Base-by-base conservation (phyloP, 2,329 filamentous ascomycete species). In the Cladosporium austrohemisphaericum region DNA sequence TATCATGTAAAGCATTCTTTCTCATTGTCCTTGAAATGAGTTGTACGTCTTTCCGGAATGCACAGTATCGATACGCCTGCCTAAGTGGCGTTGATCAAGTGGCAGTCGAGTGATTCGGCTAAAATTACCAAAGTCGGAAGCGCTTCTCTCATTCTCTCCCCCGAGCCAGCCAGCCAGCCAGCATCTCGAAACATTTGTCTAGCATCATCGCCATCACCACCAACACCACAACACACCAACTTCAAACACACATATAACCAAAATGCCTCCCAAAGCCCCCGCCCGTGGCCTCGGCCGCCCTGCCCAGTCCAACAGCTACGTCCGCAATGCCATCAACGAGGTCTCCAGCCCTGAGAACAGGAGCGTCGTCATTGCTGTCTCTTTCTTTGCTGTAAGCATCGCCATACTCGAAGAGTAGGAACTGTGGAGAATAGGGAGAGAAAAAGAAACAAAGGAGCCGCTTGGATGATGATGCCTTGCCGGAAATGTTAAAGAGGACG, bases 271-370 rank as follows among this genome's bases (percentile, higher is more conserved):
- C 33, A 63, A 62, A 52, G 54, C 50, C 40, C 35, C 46, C 45
- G 41, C 49, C 29, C 51, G 55, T 43, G 56, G 57, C 36, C 22
- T 19, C 43, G 54, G 49, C 25, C 55, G 50, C 23, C 49, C 55
- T 63, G 69, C 56, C 65, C 52, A 52, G 41, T 35, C 47, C 36
- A 54, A 52, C 38, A 57, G 65, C 62, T 74, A 71, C 55, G 69
- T 68, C 37, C 60, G 61, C 54, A 66, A 59, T 51, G 61, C 69
- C 40, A 61, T 72, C 53, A 62, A 67, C 50, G 66, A 64, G 31
- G 56, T 77, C 41, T 73, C 71, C 41, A 70, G 65, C 55, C 60
- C 68, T 35, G 75, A 78, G 55, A 78, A 78, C 62, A 65, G 74
- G 54, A 70, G 63, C 46, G 67, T 77, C 19, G 68, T 78, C 13